A percentile compares a stretch with the other conserved stretches of the same genome.
Evolutionary conservation across 805 yeast species (phyloP).

Genomic region (Suhomyces faveliae): DNA sequence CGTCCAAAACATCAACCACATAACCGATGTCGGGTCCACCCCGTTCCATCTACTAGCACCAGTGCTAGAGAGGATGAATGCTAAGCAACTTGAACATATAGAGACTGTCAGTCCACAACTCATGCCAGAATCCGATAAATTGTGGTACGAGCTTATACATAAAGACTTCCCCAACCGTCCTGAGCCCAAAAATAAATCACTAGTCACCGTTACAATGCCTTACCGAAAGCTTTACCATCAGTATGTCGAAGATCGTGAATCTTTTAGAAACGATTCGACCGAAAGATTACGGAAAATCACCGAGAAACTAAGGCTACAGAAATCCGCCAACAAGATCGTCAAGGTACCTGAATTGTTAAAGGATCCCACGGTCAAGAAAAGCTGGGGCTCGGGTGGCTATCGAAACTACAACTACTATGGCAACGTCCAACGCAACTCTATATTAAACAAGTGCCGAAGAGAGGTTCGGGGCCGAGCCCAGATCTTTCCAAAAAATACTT

Average conservation of each 20-base stretch:
- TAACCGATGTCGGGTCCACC: conserved; percentile 14
- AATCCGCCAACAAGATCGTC: conserved; percentile 33
- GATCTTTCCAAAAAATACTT: background rate
- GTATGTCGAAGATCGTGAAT: conserved; percentile 42
- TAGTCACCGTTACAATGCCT: conserved; percentile 22
- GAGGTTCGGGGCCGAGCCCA: conserved; percentile 21
- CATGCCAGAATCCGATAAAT: conserved; percentile 38
- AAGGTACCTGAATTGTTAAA: conserved; percentile 26
- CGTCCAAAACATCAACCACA: conserved; percentile 8
- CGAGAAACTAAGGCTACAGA: conserved; percentile 35
- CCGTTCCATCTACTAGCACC: conserved; percentile 50
- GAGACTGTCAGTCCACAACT: conserved; percentile 46
- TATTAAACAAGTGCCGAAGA: conserved; percentile 33
- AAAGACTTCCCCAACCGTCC: conserved; percentile 52
- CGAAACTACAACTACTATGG: conserved; percentile 5
- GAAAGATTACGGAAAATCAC: conserved; percentile 44
- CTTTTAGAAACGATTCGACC: conserved; percentile 44
- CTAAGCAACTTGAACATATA: conserved; percentile 33
- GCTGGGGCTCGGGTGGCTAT: conserved; percentile 1
- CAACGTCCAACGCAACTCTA: conserved; percentile 19
- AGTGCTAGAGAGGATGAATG: conserved; percentile 40
- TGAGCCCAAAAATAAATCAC: background rate
- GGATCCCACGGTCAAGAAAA: conserved; percentile 28
- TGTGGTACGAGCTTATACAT: conserved; percentile 46
- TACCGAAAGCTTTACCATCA: conserved; percentile 37